Percentiles rank a stretch among this genome's conserved stretches.
Conservation (phyloP, 202 grass and related monocot species). For the Schoenoplectus tabernaemontani region DNA sequence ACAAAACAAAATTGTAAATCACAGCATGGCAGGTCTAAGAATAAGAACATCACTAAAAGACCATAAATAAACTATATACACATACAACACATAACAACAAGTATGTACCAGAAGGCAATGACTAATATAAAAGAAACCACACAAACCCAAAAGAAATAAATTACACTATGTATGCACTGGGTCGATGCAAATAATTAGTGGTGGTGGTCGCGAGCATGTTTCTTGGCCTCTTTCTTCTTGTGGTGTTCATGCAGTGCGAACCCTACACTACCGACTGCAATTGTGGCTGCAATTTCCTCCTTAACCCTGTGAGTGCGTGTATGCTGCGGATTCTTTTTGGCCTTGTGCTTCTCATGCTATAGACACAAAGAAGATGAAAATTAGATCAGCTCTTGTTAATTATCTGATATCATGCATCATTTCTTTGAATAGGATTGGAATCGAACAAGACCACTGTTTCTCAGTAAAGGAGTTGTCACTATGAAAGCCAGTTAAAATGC, state of each 20-base stretch:
- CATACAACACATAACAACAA: neutral
- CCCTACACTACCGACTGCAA: slow-evolving; percentile 33
- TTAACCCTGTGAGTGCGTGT: slow-evolving; percentile 44
- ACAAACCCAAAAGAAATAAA: neutral
- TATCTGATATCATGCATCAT: too few species aligned
- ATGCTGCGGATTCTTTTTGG: slow-evolving; percentile 49
- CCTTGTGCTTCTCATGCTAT: slow-evolving; percentile 71
- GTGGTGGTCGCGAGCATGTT: neutral
- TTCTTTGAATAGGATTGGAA: neutral
- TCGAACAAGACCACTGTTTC: neutral
- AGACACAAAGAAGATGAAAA: neutral
- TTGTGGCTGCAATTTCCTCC: slow-evolving; percentile 36
- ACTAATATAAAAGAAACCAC: neutral
- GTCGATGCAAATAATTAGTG: neutral
- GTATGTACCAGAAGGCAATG: neutral
- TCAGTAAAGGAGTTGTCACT: too few species aligned
- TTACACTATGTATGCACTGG: neutral
- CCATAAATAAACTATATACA: neutral
- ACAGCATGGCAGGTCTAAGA: neutral
- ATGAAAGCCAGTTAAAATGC: too few species aligned
- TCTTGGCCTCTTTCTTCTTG: slow-evolving; percentile 57
- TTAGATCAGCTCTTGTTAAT: neutral
- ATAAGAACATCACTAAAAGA: neutral
- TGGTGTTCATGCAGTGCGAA: slow-evolving; percentile 56
- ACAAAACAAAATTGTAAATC: neutral